Conservation (phyloP, 73 alveolate species). For the Paramecium octaurelia region DNA sequence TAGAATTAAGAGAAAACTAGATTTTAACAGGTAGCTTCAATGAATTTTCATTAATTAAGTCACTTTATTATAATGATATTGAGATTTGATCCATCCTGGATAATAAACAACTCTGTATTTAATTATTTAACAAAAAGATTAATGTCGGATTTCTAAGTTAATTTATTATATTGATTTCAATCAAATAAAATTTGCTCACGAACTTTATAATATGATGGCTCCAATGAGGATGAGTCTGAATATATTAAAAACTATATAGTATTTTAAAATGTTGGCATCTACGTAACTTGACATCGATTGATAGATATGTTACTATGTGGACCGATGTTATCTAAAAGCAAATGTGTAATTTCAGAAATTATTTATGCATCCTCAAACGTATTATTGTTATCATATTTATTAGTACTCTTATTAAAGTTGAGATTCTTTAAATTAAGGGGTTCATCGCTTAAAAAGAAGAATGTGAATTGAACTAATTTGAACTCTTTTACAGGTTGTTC, state of each 20-base stretch:
- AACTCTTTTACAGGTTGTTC: background rate
- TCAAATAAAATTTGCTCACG: background rate
- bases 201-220: background rate
- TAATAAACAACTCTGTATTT: background rate
- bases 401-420: background rate
- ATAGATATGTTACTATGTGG: background rate
- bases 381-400: background rate
- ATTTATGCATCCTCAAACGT: background rate
- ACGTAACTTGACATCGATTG: background rate
- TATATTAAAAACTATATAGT: background rate
- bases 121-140: too few relatives aligned
- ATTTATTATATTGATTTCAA: background rate
- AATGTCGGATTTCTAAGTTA: background rate
- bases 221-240: background rate
- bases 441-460: background rate
- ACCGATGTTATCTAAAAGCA: background rate
- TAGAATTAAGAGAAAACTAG: background rate
- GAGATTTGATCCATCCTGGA: background rate
- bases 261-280: background rate
- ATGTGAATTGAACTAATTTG: background rate
- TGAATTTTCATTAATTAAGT: background rate
- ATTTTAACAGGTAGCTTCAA: background rate
- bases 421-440: background rate
- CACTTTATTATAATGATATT: too few relatives aligned
- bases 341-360: background rate